Evolutionary conservation across 73 alveolate genomes (phyloP), one percentile per base, ranked within the genome.

Genomic region (Stentor roeselii): DNA sequence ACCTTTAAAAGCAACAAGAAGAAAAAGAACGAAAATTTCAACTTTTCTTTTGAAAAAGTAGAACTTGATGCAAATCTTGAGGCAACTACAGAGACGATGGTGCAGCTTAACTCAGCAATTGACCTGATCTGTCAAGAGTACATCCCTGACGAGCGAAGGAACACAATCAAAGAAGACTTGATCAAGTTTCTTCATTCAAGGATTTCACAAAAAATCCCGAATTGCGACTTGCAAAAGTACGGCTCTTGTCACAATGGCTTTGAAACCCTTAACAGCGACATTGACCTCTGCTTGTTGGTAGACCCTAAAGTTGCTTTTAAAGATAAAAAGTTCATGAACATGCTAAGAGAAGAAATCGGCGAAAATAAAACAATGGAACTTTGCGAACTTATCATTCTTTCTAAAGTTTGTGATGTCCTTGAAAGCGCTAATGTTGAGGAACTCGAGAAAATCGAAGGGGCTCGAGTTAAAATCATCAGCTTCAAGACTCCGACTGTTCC

Each of bases 201-300:
- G 11, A 27, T 67, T 30, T 14, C 21, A 67, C 21, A 36, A 67
- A 0, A 1, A 1, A 14, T 21, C 14, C 80, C 80, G 14, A 67
- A 67, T 67, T 21, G 80, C 2, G n/a, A 21, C 1, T 40, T 67
- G 34, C 15, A 32, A 32, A 67, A 21, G 2, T 67, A 67, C 34
- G 80, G 80, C 42, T 67, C 80, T 1, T 27, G 37, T 67, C 21
- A 11, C 27, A 67, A 67, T 67, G 80, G 80, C 15, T 67, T 67
- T 2, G 37, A n/a, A 0, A n/a, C 37, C 15, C 21, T 21, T n/a
- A 67, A n/a, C 37, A 67, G 80, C 37, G 80, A 67, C 2, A 21
- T 67, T 27, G 80, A 67, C 41, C 37, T 67, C 11, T 21, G 80
- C 41, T 32, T 67, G n/a, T 30, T 32, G 1, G 37, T 67, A 30